A percentile compares a stretch with the other conserved stretches of the same genome.
Evolutionary conservation across 495 filamentous ascomycete species (phyloP).

Genomic region (Thermochaetoides thermophila): DNA sequence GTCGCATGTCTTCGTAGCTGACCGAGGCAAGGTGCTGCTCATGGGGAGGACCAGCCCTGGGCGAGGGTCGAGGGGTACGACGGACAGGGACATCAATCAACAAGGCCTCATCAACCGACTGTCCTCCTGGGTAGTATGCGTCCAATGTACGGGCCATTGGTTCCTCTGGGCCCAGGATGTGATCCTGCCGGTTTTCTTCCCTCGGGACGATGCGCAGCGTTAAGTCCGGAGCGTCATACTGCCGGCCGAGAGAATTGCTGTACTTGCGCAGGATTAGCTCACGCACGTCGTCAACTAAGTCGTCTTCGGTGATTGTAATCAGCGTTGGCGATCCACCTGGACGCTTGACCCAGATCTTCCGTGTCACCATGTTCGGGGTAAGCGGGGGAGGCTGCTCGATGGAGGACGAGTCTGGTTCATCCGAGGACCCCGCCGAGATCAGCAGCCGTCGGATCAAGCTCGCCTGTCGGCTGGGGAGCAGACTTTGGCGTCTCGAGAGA

Average conservation of each 20-base stretch:
- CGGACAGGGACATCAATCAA: conserved; percentile 73
- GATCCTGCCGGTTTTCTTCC: conserved; percentile 61
- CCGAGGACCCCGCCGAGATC: conserved; percentile 17
- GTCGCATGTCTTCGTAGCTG: conserved; percentile 51
- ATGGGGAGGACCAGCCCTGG: conserved; percentile 36
- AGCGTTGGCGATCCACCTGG: conserved; percentile 72
- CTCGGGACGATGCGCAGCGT: conserved; percentile 75
- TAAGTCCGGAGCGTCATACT: conserved; percentile 82
- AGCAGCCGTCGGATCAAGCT: conserved; percentile 34
- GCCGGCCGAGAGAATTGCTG: conserved; percentile 74
- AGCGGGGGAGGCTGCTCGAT: conserved; percentile 25
- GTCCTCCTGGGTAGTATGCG: conserved; percentile 74
- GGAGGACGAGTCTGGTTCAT: conserved; percentile 15
- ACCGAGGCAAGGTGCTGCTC: conserved; percentile 25
- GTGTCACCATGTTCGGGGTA: conserved; percentile 41
- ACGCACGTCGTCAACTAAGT: conserved; percentile 86
- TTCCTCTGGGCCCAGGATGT: conserved; percentile 74
- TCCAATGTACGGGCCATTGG: conserved; percentile 65
- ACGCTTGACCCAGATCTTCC: conserved; percentile 91
- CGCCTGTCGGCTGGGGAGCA: conserved; percentile 33
- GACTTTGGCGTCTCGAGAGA: conserved; percentile 29
- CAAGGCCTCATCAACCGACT: conserved; percentile 79
- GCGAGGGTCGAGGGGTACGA: conserved; percentile 74
- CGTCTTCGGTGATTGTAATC: conserved; percentile 72
- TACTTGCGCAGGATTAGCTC: conserved; percentile 90